Evolutionary conservation across 257 asterid species (phyloP), one percentile per base, ranked within the genome.

Genomic region (Solanum infundibuliforme): DNA sequence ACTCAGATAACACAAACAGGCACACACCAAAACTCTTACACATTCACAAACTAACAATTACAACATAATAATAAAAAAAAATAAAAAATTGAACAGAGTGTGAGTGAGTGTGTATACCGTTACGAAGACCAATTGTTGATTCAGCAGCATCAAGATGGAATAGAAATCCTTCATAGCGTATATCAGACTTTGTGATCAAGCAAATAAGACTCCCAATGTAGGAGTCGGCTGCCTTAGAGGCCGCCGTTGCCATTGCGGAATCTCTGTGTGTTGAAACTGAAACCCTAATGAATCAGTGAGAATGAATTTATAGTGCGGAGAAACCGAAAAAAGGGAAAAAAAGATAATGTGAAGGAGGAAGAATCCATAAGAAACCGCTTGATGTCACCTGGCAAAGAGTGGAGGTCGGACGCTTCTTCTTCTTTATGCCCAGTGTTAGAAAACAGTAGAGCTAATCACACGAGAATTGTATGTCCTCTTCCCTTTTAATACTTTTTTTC

Each of bases 91-190:
- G 9, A 43, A 81, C 2, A 31, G 23, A 82, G 39, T 82, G 86
- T 82, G 86, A 82, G 39, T 8, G n/a, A 55, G 68, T 46, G 34
- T 23, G 8, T 32, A 55, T 74, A 90, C 92, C 92, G 68, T 90
- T 83, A 16, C 87, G 82, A n/a, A 90, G 86, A 7, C 73, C 88
- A 14, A 90, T 84, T 89, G 87, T 83, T 75, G 83, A 66, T 21
- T 83, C 89, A 1, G 60, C 81, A 76, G 85, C 16, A 60, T 83
- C 60, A 25, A 90, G 86, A 21, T 87, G 82, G 43, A 66, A 87
- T 27, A 88, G 7, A 43, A 83, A 74, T 25, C 92, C 92, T 88
- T 90, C 89, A 5, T 90, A 90, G 10, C 92, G 91, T 46, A 88
- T 88, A 14, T 84, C 92, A 21, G 88, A 84, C 88, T 88, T 88